Percentiles rank a stretch among this genome's conserved stretches.
phyloP scores from a whole-genome alignment of 805 yeast genomes.

The Ogataea paradorogensis region DNA sequence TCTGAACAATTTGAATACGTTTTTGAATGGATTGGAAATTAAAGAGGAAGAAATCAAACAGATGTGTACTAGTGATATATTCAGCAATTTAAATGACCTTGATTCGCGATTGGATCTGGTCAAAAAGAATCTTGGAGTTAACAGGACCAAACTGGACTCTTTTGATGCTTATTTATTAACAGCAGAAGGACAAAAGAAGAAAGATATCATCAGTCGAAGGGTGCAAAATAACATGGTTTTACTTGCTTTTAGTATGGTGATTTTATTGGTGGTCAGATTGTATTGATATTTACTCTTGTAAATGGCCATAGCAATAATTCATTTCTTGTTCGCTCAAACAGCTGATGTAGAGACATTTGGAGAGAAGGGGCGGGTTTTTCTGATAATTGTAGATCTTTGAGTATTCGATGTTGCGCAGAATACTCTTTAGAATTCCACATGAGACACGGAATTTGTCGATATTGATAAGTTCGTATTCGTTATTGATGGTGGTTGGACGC shows the following conservation, averaged over 20 bases:
- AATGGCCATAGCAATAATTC: constrained; percentile 35
- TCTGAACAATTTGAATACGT: constrained; percentile 28
- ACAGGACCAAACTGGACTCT: constrained; percentile 22
- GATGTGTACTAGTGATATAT: constrained; percentile 21
- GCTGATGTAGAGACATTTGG: constrained; percentile 81
- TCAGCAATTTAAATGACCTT: constrained; percentile 29
- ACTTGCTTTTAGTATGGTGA: constrained; percentile 4
- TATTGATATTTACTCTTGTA: constrained; percentile 16
- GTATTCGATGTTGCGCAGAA: constrained; percentile 84
- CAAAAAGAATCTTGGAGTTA: constrained; percentile 17
- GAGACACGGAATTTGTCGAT: constrained; percentile 74
- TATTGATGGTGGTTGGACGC: constrained; percentile 44
- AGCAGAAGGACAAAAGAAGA: constrained; percentile 21
- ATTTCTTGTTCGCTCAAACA: constrained; percentile 73
- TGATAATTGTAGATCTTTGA: constrained; percentile 61
- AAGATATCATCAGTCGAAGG: constrained; percentile 12
- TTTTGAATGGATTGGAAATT: constrained; percentile 29
- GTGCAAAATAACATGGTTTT: constrained; percentile 14
- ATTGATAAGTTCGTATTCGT: constrained; percentile 53
- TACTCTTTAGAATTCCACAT: constrained; percentile 71
- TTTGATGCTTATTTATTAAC: constrained; percentile 21
- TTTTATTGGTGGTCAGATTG: constrained; percentile 12
- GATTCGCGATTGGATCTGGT: constrained; percentile 28
- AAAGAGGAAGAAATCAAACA: constrained; percentile 27
- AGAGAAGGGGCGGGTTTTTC: constrained; percentile 60